Evolutionary conservation across 305 asterid genomes (phyloP), one percentile per base, ranked within the genome.

Genomic region (Fraxinus xanthoxyloides): DNA sequence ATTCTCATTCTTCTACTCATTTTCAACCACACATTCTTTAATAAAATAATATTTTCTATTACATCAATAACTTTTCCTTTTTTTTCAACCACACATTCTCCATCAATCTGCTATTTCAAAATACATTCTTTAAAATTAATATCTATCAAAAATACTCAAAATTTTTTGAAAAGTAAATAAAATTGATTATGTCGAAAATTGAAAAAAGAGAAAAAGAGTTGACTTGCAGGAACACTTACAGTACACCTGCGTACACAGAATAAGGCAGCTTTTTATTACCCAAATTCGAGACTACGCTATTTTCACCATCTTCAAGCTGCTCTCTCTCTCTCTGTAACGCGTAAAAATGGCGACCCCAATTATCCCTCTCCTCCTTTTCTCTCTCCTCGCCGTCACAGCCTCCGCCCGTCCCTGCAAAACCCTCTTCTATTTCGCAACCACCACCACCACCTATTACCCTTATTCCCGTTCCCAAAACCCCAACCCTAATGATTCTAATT

Each of bases 321-420:
- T 31, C 34, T 31, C 34, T 31, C 34, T 35, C 26, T 24, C 82
- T 77, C 35, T 15, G 2, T 56, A 28, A 82, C 46, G 67, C 80
- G 77, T 80, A 80, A 80, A 36, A 85, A 90, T 89, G 95, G 92
- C 91, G 87, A 81, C 84, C 78, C 24, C 75, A 21, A 28, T 85
- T 38, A 75, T 82, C 77, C 77, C 84, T 46, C 69, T 86, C 75
- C 82, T 90, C 84, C 46, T 86, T 84, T 78, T 90, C 86, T 54
- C 86, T 36, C 80, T 87, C 82, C 69, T 87, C 73, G 89, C 87
- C 85, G 85, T 85, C 88, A 65, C 89, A 73, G 85, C 92, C 83
- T 75, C 89, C 77, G 92, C 92, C 70, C 90, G 97, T 40, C 95
- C 97, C 35, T 92, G 97, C 86, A 92, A 92, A 85, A 91, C 95